Percentiles rank a stretch among this genome's conserved stretches.
phyloP scores from a whole-genome alignment of 306 rosid species.

The Astragalus membranaceus region DNA sequence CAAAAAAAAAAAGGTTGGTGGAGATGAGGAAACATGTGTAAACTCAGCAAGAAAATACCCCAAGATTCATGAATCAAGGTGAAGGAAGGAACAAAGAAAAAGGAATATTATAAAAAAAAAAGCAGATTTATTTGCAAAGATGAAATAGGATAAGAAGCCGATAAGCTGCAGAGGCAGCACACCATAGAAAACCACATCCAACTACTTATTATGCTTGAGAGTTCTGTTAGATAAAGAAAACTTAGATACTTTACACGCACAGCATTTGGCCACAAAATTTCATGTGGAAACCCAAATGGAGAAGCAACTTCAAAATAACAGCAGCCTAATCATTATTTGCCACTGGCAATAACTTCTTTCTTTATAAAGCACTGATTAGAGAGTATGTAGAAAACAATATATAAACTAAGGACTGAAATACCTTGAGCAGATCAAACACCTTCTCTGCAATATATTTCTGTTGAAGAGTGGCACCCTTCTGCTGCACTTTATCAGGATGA shows the following conservation, averaged over 20 bases:
- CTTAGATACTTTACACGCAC: neutral
- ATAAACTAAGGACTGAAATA: conserved; percentile 22
- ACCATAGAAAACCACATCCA: neutral
- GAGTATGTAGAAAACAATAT: neutral
- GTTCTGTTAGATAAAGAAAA: neutral
- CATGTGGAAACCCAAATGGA: neutral
- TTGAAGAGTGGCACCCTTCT: conserved; percentile 93
- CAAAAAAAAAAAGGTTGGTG: neutral
- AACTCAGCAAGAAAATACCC: neutral
- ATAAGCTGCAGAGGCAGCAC: neutral
- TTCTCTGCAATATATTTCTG: conserved; percentile 93
- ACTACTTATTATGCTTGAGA: neutral
- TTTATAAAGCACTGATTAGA: neutral
- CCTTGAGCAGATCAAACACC: conserved; percentile 96
- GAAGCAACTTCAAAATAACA: neutral
- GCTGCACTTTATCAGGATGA: conserved; percentile 99
- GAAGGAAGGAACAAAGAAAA: neutral
- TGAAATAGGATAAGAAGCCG: neutral
- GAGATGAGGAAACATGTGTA: neutral
- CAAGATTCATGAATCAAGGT: neutral
- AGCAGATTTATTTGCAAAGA: neutral
- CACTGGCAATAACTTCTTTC: neutral
- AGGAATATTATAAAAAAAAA: no score
- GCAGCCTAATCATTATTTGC: neutral
- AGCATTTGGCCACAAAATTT: neutral